Conservation (phyloP, 2,329 filamentous ascomycete genomes). For the Cladosporium colombiae region DNA sequence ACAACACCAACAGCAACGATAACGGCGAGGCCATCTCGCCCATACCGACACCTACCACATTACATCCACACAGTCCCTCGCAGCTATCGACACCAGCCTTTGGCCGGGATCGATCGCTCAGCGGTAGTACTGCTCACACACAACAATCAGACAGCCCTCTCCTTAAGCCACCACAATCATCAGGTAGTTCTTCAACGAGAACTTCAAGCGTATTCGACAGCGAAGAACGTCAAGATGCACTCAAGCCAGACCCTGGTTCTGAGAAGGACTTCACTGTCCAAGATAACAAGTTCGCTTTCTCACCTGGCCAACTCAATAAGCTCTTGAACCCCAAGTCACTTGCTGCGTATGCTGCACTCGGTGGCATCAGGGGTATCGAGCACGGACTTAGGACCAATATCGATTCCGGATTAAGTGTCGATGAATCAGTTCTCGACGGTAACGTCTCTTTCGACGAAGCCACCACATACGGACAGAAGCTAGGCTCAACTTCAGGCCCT, state of each 20-base stretch:
- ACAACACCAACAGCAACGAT: conserved; percentile 1
- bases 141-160: conserved; percentile 20
- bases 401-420: conserved; percentile 65
- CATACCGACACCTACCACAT: conserved; percentile 5
- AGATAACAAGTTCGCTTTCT: conserved; percentile 82
- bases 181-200: background rate
- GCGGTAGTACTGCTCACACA: conserved; percentile 17
- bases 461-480: conserved; percentile 31
- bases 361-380: conserved; percentile 71
- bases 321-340: conserved; percentile 78
- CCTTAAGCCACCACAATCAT: conserved; percentile 16
- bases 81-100: conserved; percentile 17
- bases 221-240: conserved; percentile 53
- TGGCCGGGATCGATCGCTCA: conserved; percentile 17
- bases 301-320: conserved; percentile 77
- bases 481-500: conserved; percentile 20
- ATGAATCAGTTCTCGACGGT: conserved; percentile 68
- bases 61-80: conserved; percentile 12
- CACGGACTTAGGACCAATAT: conserved; percentile 70
- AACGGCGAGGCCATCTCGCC: conserved; percentile 11
- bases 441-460: conserved; percentile 69
- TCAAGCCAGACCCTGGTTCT: conserved; percentile 74
- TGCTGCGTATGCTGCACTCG: conserved; percentile 72
- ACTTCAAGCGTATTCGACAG: conserved; percentile 10
- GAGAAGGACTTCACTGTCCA: conserved; percentile 75